Conservation (phyloP, 139 green algal genomes). For the Tetratostichococcus sp. region DNA sequence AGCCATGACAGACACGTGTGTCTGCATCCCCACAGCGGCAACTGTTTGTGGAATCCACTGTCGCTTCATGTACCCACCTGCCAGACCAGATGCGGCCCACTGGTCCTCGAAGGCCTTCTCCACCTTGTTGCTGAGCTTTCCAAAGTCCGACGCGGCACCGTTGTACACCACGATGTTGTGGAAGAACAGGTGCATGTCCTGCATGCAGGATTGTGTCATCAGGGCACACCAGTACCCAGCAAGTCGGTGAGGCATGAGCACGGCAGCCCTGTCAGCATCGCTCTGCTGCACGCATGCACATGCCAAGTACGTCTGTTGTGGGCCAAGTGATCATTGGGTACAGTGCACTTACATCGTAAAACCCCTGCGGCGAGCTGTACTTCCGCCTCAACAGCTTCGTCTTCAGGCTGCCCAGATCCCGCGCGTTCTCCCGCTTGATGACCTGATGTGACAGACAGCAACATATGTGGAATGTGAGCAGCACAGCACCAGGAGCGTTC, state of each 20-base stretch:
- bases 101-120: not conserved
- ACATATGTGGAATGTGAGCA: too few species aligned
- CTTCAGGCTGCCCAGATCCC: not conserved
- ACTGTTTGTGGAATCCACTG: too few species aligned
- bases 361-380: not conserved
- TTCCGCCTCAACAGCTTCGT: not conserved
- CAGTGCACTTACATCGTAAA: not conserved
- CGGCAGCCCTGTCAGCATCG: too few species aligned
- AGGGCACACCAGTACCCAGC: too few species aligned
- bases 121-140: not conserved
- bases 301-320: too few species aligned
- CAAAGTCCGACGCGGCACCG: not conserved
- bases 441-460: not conserved
- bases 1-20: too few species aligned
- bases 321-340: not conserved
- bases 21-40: too few species aligned
- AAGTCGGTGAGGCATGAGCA: too few species aligned
- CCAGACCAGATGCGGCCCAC: not conserved
- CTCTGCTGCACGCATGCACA: not conserved
- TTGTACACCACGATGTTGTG: conserved; percentile 1
- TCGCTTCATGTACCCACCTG: not conserved
- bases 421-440: not conserved
- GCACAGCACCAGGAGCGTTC: too few species aligned
- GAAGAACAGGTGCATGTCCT: conserved; percentile 1
- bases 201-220: too few species aligned